Evolutionary conservation across 2,329 filamentous ascomycete genomes (phyloP), one percentile per base, ranked within the genome.

Genomic region (Chaetothyriales sp.): DNA sequence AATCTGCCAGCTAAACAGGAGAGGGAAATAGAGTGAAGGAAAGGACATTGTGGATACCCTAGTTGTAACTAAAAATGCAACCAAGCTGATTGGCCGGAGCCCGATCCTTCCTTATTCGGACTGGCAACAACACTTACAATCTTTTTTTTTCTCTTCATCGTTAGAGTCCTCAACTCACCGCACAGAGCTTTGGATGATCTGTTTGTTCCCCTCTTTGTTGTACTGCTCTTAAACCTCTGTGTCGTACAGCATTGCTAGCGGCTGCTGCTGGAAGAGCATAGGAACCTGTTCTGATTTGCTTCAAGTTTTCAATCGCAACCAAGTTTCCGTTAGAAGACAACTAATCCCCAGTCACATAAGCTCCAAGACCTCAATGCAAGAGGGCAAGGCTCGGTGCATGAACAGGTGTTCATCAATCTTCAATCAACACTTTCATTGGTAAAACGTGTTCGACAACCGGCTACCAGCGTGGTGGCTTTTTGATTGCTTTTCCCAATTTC

Each of bases 401-500:
- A 60, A 60, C 56, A 54, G 51, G 51, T 53, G 57, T 58, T 60
- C 55, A 55, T 54, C 52, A 50, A 47, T 47, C 43, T 52, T 5
- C 4, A 36, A 39, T 39, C 32, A 15, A 12, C 5, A 12, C 15
- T 15, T 12, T 15, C 10, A 39, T 39, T 39, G 32, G 32, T 15
- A 39, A 39, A 10, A 39, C 4, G 10, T 15, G 10, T 39, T 10
- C 32, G 15, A 15, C 32, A 2, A 10, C 3, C 32, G 10, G 32
- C 32, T 39, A 15, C 32, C 9, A 39, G 32, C 32, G 10, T 39
- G 12, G 32, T 39, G 32, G 32, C 32, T 15, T 15, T 15, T 5
- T 39, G 32, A 15, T 15, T 39, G 32, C 32, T 39, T 15, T 10
- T 10, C 5, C 15, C 15, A 39, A 15, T 15, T 39, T 15, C 32